Base-by-base conservation (phyloP, 169 alveolate genomes). In the Perkinsus marinus region DNA sequence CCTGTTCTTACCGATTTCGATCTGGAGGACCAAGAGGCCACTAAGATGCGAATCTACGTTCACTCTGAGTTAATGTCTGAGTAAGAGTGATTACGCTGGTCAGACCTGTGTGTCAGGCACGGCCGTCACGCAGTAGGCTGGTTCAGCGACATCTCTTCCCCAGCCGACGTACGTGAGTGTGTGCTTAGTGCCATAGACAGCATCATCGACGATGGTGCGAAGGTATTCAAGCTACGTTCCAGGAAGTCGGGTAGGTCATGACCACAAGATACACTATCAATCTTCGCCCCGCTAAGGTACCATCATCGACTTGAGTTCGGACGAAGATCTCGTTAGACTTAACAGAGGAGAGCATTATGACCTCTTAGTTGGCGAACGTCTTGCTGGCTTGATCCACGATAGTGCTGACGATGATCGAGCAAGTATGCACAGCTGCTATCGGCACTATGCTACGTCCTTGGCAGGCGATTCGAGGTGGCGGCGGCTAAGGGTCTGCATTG, bases 401-500 rank as follows among this genome's bases (percentile, higher is more conserved):
- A 26, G 22, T 13, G 79, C 7, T 57, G 79, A 57, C 37, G 79
- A 57, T 57, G 79, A 57, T 7, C 5, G 79, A 57, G 34, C 79
- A 57, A 57, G 79, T 57, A 30, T 57, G 79, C 9, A 30, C 9
- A 26, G 36, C 79, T 57, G 79, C 79, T 7, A 7, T 43, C 79
- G 34, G 37, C 79, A 57, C 34, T 13, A 5, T 0, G 3, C 79
- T 57, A 16, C 22, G 26, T 13, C 3, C 22, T 2, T 30, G 0
- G 37, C 34, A 57, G 79, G 22, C 22, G 79, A 57, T 2, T 13
- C 26, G 30, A 57, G 94, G 39, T 94, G 95, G 95, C 92, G 95
- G 30, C 68, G 96, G 13, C 47, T 93, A 30, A 69, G 68, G 90
- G 94, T 92, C 38, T 91, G 91, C 39, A 92, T 94, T 39, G 95